Evolutionary conservation across 257 asterid species (phyloP).

Genomic region (Eustoma russellianum): DNA sequence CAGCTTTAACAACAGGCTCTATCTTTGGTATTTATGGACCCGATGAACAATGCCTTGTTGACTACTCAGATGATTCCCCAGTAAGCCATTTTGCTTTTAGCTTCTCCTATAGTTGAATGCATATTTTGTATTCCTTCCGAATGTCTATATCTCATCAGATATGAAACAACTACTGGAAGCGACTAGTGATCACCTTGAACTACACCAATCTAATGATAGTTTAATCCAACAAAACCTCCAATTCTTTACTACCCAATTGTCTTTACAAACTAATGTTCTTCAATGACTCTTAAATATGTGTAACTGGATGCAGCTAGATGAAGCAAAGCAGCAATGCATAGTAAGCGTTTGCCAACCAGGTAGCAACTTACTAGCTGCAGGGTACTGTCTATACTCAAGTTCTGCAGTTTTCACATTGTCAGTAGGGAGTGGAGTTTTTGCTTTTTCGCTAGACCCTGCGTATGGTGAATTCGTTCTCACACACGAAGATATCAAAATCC

Average conservation of each 20-base stretch:
- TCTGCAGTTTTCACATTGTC: constrained; percentile 63
- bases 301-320: constrained; percentile 40
- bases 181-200: background rate
- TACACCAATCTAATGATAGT: background rate
- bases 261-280: background rate
- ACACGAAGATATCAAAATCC: constrained; percentile 60
- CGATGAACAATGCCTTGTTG: constrained; percentile 50
- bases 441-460: constrained; percentile 57
- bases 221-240: too few relatives aligned
- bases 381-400: constrained; percentile 79
- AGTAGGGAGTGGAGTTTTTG: constrained; percentile 57
- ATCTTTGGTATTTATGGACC: constrained; percentile 78
- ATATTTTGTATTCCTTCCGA: background rate
- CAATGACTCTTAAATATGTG: background rate
- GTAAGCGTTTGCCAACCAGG: constrained; percentile 84
- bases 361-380: constrained; percentile 75
- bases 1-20: constrained; percentile 74
- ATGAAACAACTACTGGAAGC: too few relatives aligned
- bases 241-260: background rate
- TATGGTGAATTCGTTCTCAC: constrained; percentile 71
- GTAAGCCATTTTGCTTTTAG: constrained; percentile 20
- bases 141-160: too few relatives aligned
- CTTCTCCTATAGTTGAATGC: background rate
- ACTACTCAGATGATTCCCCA: constrained; percentile 43
- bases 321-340: constrained; percentile 49